phyloP scores from a whole-genome alignment of 208 protist species.

The Naegleria gruberi region DNA sequence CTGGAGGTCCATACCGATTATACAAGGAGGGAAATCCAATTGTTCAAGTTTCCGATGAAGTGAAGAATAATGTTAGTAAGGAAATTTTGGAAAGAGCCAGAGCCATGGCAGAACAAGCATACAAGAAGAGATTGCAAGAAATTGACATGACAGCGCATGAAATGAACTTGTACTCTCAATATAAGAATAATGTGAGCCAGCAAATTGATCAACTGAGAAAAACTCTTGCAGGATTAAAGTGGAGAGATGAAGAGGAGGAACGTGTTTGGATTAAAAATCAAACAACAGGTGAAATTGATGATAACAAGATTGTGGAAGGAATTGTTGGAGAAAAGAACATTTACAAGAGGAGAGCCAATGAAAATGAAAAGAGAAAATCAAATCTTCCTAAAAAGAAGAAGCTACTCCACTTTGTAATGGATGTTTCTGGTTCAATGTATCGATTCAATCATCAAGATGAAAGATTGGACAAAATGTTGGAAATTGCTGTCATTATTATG shows the following conservation, averaged over 20 bases:
- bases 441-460: conserved; percentile 78
- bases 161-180: conserved; percentile 26
- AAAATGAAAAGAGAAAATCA: conserved; percentile 59
- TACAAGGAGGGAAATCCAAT: conserved; percentile 64
- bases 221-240: conserved; percentile 51
- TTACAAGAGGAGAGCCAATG: conserved; percentile 72
- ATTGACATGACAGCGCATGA: conserved; percentile 39
- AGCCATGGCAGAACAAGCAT: conserved; percentile 34
- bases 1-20: conserved; percentile 73
- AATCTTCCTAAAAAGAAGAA: conserved; percentile 57
- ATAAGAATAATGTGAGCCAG: conserved; percentile 23
- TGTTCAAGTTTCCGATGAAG: conserved; percentile 70
- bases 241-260: conserved; percentile 63
- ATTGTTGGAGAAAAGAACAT: conserved; percentile 75
- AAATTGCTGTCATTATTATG: conserved; percentile 77
- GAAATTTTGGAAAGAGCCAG: conserved; percentile 34
- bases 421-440: conserved; percentile 82
- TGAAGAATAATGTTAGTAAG: conserved; percentile 65
- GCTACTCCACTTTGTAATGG: conserved; percentile 73
- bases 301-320: conserved; percentile 76
- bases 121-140: conserved; percentile 32
- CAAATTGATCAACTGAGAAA: conserved; percentile 25
- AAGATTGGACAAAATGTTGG: conserved; percentile 67
- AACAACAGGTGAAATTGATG: conserved; percentile 63
- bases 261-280: conserved; percentile 74